Evolutionary conservation across 2,329 filamentous ascomycete species (phyloP).

Genomic region (Fusarium drepaniforme): DNA sequence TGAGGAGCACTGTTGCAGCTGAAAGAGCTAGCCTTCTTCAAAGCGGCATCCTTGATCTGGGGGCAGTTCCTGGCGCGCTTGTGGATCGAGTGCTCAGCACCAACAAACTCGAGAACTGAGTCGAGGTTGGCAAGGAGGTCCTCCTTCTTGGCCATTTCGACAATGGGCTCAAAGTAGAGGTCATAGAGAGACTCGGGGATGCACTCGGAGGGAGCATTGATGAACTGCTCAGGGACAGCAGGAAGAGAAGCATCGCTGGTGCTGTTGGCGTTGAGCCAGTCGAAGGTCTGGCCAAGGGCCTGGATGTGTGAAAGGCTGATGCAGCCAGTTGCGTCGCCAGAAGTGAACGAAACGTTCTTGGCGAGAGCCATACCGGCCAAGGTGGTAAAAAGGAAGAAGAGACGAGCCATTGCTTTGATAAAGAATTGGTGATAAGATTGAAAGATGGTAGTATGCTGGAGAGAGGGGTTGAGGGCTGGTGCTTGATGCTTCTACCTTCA

Average conservation of each 20-base stretch:
- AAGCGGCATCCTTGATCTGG: conserved; percentile 16
- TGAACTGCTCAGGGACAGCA: conserved; percentile 5
- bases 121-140: conserved; percentile 17
- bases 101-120: conserved; percentile 4
- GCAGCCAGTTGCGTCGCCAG: conserved; percentile 8
- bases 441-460: not conserved
- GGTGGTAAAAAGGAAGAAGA: conserved; percentile 12
- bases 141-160: conserved; percentile 24
- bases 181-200: conserved; percentile 28
- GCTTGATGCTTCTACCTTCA: not conserved
- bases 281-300: conserved; percentile 25
- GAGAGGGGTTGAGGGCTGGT: not conserved
- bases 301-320: conserved; percentile 26
- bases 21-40: not conserved
- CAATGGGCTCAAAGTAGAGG: conserved; percentile 28
- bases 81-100: not conserved
- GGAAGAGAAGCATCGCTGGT: conserved; percentile 3
- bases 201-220: conserved; percentile 21
- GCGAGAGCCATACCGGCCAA: conserved; percentile 9
- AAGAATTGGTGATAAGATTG: not conserved
- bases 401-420: conserved; percentile 3
- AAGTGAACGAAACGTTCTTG: conserved; percentile 4
- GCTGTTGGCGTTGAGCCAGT: not conserved
- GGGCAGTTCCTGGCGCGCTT: conserved; percentile 19
- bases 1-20: conserved; percentile 24